Conservation (phyloP, 108 stramenopile genomes). For the Nitzschia palea region DNA sequence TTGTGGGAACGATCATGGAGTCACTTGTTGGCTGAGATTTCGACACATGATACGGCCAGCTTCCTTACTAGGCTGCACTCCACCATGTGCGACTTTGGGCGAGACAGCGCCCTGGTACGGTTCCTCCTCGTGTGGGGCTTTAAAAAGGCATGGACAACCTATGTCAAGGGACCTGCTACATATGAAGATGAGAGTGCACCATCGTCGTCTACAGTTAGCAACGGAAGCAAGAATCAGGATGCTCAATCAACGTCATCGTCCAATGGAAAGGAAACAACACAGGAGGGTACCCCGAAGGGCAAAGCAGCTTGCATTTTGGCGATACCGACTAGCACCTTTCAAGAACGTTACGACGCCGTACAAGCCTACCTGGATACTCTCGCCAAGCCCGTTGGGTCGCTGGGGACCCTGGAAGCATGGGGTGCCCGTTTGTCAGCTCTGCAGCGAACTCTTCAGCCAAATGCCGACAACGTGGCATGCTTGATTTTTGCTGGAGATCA, state of each 20-base stretch:
- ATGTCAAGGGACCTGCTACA: background rate
- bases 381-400: constrained; percentile 80
- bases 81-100: background rate
- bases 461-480: constrained; percentile 33
- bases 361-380: constrained; percentile 56
- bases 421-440: constrained; percentile 59
- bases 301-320: constrained; percentile 7
- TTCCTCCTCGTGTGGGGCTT: background rate
- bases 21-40: background rate
- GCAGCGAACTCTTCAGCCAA: constrained; percentile 44
- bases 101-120: background rate
- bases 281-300: constrained; percentile 1
- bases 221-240: background rate
- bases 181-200: background rate
- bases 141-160: background rate
- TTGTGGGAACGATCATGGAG: background rate
- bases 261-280: background rate
- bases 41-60: too few species aligned
- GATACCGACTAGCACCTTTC: constrained; percentile 10
- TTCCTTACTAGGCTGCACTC: too few species aligned
- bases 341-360: constrained; percentile 49
- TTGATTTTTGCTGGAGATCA: constrained; percentile 84
- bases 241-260: background rate
- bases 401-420: constrained; percentile 78
- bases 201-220: background rate